These are phyloP conservation scores for Oldenlandia corymbosa DNA, from an alignment of 257 asterid genomes.

Conservation along the genomic window DNA sequence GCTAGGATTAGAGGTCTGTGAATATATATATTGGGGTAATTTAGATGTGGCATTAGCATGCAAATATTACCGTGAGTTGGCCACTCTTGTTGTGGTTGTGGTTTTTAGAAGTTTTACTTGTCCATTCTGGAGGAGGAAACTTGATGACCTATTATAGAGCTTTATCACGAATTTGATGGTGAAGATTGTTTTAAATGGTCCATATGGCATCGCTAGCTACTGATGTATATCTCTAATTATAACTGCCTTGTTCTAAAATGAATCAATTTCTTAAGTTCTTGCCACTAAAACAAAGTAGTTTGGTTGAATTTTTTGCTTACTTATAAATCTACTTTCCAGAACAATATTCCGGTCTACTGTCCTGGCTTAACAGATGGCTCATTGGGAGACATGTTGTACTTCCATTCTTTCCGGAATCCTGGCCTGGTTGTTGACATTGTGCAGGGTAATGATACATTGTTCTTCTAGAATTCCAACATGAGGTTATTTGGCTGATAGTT, in stretches of 20 bases:
- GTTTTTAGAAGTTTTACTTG: neutral
- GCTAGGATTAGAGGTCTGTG: neutral
- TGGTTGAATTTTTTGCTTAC: neutral
- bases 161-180: constrained; percentile 1
- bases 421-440: constrained; percentile 82
- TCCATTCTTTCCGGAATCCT: constrained; percentile 71
- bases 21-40: neutral
- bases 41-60: too few species aligned
- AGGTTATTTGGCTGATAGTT: neutral
- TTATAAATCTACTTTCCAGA: constrained; percentile 33
- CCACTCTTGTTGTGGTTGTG: too few species aligned
- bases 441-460: constrained; percentile 44
- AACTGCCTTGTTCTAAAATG: neutral
- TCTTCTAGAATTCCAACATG: constrained; percentile 11
- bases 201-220: neutral
- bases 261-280: neutral
- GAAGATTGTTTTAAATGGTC: neutral
- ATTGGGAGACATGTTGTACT: constrained; percentile 88
- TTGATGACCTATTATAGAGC: neutral
- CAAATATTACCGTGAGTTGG: too few species aligned
- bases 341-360: constrained; percentile 78
- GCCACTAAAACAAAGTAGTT: neutral
- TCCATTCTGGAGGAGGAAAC: neutral
- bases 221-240: neutral
- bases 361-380: constrained; percentile 96